These are phyloP conservation scores for Microdochium trichocladiopsis DNA, from an alignment of 2,329 filamentous ascomycete species.

Conservation along the genomic window DNA sequence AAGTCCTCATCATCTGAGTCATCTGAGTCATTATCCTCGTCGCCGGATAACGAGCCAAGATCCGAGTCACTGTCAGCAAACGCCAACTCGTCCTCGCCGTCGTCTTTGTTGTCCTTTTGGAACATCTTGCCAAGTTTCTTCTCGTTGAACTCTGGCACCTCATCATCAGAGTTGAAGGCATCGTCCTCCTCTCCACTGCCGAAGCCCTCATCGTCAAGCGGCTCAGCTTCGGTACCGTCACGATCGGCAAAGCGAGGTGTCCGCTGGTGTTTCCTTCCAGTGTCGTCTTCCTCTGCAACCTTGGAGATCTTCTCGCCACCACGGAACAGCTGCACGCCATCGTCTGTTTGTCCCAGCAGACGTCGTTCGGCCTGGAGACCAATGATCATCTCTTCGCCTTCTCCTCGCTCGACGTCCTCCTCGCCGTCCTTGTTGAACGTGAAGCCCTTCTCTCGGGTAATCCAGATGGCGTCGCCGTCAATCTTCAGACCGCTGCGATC, in stretches of 20 bases:
- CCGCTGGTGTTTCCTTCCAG: constrained; percentile 53
- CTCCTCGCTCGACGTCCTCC: constrained; percentile 69
- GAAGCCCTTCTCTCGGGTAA: constrained; percentile 61
- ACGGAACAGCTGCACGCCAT: constrained; percentile 79
- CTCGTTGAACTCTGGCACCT: constrained; percentile 51
- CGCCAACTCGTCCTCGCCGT: constrained; percentile 63
- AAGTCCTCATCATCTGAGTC: constrained; percentile 36
- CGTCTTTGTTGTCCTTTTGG: constrained; percentile 40
- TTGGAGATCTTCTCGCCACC: constrained; percentile 63
- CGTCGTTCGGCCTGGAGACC: constrained; percentile 77
- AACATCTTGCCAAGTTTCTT: constrained; percentile 56
- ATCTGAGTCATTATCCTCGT: constrained; percentile 37
- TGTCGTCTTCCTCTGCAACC: constrained; percentile 51
- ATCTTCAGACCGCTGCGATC: constrained; percentile 94
- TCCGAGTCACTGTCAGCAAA: constrained; percentile 98
- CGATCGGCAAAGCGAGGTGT: constrained; percentile 50
- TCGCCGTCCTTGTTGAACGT: constrained; percentile 61
- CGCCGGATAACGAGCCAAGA: constrained; percentile 73
- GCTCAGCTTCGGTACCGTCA: constrained; percentile 43
- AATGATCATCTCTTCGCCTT: constrained; percentile 93
- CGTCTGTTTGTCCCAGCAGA: constrained; percentile 74
- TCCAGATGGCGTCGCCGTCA: constrained; percentile 96
- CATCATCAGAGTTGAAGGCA: constrained; percentile 31
- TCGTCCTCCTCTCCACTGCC: constrained; percentile 45
- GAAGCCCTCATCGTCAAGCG: constrained; percentile 44